phyloP scores from a whole-genome alignment of 2,329 filamentous ascomycete genomes.

The Fusarium stilboides region DNA sequence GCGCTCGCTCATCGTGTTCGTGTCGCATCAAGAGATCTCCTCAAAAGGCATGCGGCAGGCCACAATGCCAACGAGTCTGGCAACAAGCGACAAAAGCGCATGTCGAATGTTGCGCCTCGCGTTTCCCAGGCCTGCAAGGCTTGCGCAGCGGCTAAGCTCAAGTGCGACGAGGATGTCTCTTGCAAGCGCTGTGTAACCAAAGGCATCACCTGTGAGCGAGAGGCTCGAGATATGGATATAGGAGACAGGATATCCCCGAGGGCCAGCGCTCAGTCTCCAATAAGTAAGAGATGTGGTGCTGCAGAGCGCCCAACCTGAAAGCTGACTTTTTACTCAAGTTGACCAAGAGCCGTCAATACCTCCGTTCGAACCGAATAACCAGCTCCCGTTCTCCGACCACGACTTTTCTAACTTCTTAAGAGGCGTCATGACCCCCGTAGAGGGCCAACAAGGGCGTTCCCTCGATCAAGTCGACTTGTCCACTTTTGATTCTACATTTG shows the following conservation, averaged over 20 bases:
- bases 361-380: neutral
- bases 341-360: neutral
- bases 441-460: neutral
- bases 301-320: fast-evolving
- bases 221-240: neutral
- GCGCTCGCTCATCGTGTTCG: neutral
- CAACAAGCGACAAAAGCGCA: neutral
- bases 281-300: neutral
- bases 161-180: neutral
- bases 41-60: neutral
- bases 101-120: neutral
- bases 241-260: neutral
- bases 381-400: neutral
- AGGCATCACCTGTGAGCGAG: neutral
- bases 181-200: neutral
- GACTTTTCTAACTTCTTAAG: neutral
- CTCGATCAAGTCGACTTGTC: neutral
- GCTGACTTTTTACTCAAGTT: neutral
- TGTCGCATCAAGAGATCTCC: neutral
- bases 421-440: constrained; percentile 6
- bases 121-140: constrained; percentile 4
- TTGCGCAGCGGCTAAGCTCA: constrained; percentile 3
- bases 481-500: neutral
- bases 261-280: neutral
- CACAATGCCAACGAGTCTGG: neutral